phyloP scores from a whole-genome alignment of 1,284 basidiomycete genomes.

The Malassezia yamatoensis region DNA sequence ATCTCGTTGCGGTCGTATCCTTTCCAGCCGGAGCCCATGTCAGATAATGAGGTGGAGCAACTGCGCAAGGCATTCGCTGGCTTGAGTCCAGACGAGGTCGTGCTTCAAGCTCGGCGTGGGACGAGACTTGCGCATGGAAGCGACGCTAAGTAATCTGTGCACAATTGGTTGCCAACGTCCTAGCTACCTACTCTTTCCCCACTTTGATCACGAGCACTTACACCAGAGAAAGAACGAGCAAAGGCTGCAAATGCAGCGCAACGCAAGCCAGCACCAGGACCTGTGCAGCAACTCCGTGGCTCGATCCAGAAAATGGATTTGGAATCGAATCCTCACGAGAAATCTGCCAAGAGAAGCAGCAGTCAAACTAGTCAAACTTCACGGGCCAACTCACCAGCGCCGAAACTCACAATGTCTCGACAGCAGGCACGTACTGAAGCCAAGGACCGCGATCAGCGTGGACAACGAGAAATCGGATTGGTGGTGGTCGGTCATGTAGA shows the following conservation, averaged over 20 bases:
- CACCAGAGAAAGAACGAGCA: constrained; percentile 15
- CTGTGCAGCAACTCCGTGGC: constrained; percentile 31
- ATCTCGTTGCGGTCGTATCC: background rate
- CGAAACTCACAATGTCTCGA: constrained; percentile 62
- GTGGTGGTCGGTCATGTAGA: constrained; percentile 97
- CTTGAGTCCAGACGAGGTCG: constrained; percentile 77
- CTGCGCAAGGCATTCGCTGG: constrained; percentile 56
- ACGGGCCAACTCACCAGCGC: constrained; percentile 48
- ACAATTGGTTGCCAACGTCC: too few species aligned
- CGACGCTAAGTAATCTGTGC: background rate
- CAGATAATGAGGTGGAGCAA: constrained; percentile 17
- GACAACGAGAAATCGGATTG: constrained; percentile 67
- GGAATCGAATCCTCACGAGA: background rate
- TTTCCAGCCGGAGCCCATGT: background rate
- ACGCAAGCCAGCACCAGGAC: background rate
- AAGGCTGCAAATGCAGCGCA: constrained; percentile 10
- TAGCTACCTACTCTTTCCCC: too few species aligned
- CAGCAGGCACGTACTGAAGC: constrained; percentile 81
- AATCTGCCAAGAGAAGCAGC: constrained; percentile 11
- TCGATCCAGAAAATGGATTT: constrained; percentile 33
- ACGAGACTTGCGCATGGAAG: constrained; percentile 50
- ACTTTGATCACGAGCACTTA: background rate
- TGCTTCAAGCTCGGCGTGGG: constrained; percentile 66
- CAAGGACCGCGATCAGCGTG: constrained; percentile 55
- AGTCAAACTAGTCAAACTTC: constrained; percentile 10